phyloP scores from a whole-genome alignment of 768 basidiomycete species.

The Hericium coralloides region DNA sequence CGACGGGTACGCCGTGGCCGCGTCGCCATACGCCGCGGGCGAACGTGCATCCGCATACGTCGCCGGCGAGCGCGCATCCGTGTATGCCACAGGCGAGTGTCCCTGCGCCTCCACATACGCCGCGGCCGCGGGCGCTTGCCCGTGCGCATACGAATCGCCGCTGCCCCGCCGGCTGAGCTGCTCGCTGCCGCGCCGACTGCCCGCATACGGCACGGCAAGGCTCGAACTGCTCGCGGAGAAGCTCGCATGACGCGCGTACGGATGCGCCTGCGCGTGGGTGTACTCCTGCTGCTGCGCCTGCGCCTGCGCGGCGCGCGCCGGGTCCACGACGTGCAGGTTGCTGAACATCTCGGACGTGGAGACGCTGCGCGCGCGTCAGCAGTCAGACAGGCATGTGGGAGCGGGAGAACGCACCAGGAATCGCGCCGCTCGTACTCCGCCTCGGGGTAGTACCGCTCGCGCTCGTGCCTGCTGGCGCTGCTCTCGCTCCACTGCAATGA shows the following conservation, averaged over 20 bases:
- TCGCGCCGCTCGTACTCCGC: constrained; percentile 9
- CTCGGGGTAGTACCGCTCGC: constrained; percentile 13
- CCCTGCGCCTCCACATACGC: not conserved
- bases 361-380: not conserved
- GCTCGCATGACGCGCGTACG: constrained; percentile 1
- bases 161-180: not conserved
- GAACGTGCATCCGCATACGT: too few species aligned
- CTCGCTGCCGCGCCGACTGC: constrained; percentile 7
- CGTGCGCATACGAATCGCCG: not conserved
- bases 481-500: constrained; percentile 10
- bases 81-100: too few species aligned
- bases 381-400: too few species aligned
- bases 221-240: constrained; percentile 10
- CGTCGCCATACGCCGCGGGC: too few species aligned
- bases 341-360: constrained; percentile 11
- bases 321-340: constrained; percentile 4
- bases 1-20: too few species aligned
- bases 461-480: constrained; percentile 9
- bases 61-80: too few species aligned
- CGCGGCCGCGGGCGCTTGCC: not conserved
- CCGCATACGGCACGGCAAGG: constrained; percentile 11
- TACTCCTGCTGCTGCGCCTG: not conserved
- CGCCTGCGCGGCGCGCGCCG: not conserved
- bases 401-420: constrained; percentile 5
- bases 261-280: not conserved